A percentile compares a stretch with the other conserved stretches of the same genome.
Conservation (phyloP, 371 early-diverging fungal species). For the Saksenaea vasiformis region DNA sequence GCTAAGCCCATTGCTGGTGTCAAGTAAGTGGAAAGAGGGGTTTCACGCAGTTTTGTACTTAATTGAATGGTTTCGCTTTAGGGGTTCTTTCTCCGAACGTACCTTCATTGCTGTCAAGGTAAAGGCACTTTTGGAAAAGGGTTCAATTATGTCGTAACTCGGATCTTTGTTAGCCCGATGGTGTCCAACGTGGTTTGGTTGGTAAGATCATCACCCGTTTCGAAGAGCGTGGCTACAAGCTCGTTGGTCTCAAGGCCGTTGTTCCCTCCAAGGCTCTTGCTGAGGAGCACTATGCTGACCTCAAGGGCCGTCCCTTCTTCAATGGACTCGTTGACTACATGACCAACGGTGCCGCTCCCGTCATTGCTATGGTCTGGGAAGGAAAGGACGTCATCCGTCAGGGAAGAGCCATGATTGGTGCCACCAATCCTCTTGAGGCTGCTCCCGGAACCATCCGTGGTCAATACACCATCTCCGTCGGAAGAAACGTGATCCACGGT, state of each 20-base stretch:
- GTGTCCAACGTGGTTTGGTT: conserved; percentile 82
- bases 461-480: conserved; percentile 66
- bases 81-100: conserved; percentile 72
- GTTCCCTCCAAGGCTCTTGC: conserved; percentile 71
- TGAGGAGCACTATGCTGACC: conserved; percentile 90
- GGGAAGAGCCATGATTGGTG: conserved; percentile 90
- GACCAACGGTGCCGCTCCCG: conserved; percentile 67
- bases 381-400: conserved; percentile 91
- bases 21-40: conserved; percentile 36
- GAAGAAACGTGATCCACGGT: conserved; percentile 92
- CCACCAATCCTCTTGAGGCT: conserved; percentile 79
- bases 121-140: not conserved
- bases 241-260: conserved; percentile 55
- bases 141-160: not conserved
- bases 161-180: conserved; percentile 55
- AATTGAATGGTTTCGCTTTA: not conserved
- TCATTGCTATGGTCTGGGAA: conserved; percentile 81
- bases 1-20: conserved; percentile 65
- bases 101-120: conserved; percentile 82
- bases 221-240: conserved; percentile 76
- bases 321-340: conserved; percentile 79
- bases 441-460: conserved; percentile 95
- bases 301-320: conserved; percentile 87
- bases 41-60: not conserved
- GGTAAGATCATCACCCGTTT: conserved; percentile 86